Conservation (phyloP, 176 grass and related monocot species). For the Dendrocalamus sinicus region DNA sequence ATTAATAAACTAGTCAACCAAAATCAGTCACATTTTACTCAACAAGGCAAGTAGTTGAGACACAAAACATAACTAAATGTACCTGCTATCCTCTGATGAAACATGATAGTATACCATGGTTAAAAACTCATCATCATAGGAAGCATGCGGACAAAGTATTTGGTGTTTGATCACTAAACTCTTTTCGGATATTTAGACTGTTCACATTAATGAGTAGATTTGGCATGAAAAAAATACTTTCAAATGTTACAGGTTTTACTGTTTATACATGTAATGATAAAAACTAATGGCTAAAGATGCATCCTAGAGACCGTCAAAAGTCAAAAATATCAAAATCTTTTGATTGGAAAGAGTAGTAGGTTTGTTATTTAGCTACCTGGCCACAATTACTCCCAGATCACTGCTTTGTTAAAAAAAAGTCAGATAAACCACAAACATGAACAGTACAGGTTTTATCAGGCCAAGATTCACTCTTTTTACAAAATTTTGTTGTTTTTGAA, state of each 20-base stretch:
- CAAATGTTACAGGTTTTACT: too few species aligned
- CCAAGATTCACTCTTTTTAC: background rate
- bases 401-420: background rate
- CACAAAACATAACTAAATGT: background rate
- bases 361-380: too few species aligned
- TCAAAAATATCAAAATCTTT: background rate
- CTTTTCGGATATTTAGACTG: background rate
- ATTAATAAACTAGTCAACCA: background rate
- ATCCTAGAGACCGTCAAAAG: background rate
- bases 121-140: background rate
- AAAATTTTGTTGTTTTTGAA: background rate
- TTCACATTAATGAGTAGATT: background rate
- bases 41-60: background rate
- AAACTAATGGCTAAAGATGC: too few species aligned
- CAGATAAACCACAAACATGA: background rate
- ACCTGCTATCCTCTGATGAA: background rate
- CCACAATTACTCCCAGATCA: background rate
- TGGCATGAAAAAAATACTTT: background rate
- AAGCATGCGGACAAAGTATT: background rate
- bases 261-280: too few species aligned
- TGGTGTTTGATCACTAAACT: background rate
- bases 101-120: background rate
- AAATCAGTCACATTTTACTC: background rate
- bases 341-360: background rate
- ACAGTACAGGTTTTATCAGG: background rate